Evolutionary conservation across 768 basidiomycete genomes (phyloP).

Genomic region (Rhodotorula taiwanensis): DNA sequence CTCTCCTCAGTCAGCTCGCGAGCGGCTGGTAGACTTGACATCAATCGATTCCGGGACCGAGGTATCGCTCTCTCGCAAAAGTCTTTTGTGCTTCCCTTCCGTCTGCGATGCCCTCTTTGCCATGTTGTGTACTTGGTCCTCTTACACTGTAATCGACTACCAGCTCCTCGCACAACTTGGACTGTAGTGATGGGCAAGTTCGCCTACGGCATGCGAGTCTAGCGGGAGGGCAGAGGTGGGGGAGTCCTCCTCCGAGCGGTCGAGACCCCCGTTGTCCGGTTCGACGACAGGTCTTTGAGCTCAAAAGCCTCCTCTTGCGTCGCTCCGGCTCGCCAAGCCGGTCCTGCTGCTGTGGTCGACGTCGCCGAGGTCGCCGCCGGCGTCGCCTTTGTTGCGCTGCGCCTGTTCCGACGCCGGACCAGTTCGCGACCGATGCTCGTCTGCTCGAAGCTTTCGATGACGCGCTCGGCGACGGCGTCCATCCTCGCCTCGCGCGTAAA

Average conservation of each 20-base stretch:
- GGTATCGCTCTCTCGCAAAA: too few species aligned
- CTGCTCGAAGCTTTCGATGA: slow-evolving; percentile 25
- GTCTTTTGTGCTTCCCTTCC: too few species aligned
- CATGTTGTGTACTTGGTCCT: too few species aligned
- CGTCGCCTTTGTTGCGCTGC: neutral
- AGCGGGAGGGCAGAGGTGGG: slow-evolving; percentile 15
- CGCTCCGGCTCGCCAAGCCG: too few species aligned
- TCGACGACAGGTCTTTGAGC: neutral
- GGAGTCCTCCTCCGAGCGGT: slow-evolving; percentile 15
- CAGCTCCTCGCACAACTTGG: too few species aligned
- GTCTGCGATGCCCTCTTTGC: too few species aligned
- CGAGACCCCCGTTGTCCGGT: neutral
- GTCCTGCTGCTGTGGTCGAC: neutral
- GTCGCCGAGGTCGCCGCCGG: neutral
- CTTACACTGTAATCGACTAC: too few species aligned
- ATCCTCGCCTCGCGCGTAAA: slow-evolving; percentile 6
- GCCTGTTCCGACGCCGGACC: too few species aligned
- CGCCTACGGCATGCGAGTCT: too few species aligned
- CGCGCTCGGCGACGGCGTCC: slow-evolving; percentile 18
- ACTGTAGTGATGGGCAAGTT: too few species aligned
- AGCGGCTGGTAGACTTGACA: slow-evolving; percentile 25
- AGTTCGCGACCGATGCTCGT: slow-evolving; percentile 10
- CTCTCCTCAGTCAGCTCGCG: slow-evolving; percentile 14
- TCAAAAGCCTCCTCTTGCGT: slow-evolving; percentile 18
- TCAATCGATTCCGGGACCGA: too few species aligned